Base-by-base conservation (phyloP, 352 stramenopile genomes). In the Pythium myriotylum region DNA sequence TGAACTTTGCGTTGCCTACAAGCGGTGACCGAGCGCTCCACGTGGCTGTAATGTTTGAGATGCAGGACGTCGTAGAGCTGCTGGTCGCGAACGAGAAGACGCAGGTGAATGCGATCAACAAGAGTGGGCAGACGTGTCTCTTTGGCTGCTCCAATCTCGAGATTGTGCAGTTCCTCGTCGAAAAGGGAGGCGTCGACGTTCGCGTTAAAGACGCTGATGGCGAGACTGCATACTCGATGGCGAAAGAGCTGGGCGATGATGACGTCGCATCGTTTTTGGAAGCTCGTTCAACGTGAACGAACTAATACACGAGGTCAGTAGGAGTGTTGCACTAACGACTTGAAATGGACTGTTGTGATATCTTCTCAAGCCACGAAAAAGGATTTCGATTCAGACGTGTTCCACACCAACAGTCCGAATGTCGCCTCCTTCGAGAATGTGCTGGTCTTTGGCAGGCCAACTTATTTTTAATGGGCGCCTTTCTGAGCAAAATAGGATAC, bases 41-140 rank as follows among this genome's bases (percentile, higher is more conserved):
- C 61, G 78, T 93, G 22, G 83, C 82, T 33, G 75, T 89, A 16
- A 92, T 92, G 77, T 92, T 91, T 52, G 86, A 92, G 57, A 92
- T 90, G 77, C 70, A 89, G 41, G 77, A 89, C 19, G 79, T 95
- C n/a, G 84, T 91, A 23, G 71, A 91, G 60, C 59, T 90, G 33
- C 67, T 95, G 41, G 62, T 86, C 39, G 59, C 67, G 20, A 77
- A 70, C 47, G 68, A 81, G 42, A 56, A 68, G 35, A 72, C 89
- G 55, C 52, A 89, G 20, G 61, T 95, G 45, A 93, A 91, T 59
- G 86, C 74, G 3, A 63, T 73, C 52, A 93, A 95, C 67, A 58
- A 74, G 22, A 83, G 73, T 35, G 81, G 77, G 16, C 84, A 95
- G 64, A 93, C 84, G 43, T 92, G 83, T 50, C 70, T 92, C 4